phyloP scores from a whole-genome alignment of 331 rosid species.

The Erythrophleum ivorense region DNA sequence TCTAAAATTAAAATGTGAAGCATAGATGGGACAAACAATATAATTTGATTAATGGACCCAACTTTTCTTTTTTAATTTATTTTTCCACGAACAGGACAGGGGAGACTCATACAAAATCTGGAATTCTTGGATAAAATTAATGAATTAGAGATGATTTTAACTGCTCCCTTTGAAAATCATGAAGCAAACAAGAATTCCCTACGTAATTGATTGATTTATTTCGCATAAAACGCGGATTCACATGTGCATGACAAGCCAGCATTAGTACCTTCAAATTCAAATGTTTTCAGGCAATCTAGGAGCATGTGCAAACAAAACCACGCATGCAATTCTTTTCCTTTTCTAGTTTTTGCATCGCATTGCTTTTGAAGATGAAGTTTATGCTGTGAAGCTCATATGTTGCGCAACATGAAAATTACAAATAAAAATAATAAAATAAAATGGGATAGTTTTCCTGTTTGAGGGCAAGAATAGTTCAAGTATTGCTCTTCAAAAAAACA shows the following conservation, averaged over 20 bases:
- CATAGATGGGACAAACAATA: slow-evolving; percentile 37
- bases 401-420: too few species aligned
- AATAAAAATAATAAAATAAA: too few species aligned
- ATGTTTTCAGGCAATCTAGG: slow-evolving; percentile 61
- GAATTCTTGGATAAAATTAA: slow-evolving; percentile 42
- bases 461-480: too few species aligned
- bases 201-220: slow-evolving; percentile 54
- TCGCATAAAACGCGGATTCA: slow-evolving; percentile 81
- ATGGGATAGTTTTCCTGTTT: too few species aligned
- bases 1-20: slow-evolving; percentile 30
- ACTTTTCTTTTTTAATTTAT: not conserved
- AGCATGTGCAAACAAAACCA: slow-evolving; percentile 52
- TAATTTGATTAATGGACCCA: slow-evolving; percentile 52
- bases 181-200: slow-evolving; percentile 71
- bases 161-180: slow-evolving; percentile 95
- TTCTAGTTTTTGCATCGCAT: too few species aligned
- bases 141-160: slow-evolving; percentile 64
- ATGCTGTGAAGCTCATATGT: too few species aligned
- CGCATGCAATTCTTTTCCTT: slow-evolving; percentile 52
- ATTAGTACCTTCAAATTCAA: slow-evolving; percentile 54
- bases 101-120: slow-evolving; percentile 36
- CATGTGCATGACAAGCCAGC: slow-evolving; percentile 62
- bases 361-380: too few species aligned
- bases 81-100: slow-evolving; percentile 61
- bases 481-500: too few species aligned